These are phyloP conservation scores for Myriosclerotinia scirpicola DNA, from an alignment of 2,329 filamentous ascomycete species.

Conservation along the genomic window DNA sequence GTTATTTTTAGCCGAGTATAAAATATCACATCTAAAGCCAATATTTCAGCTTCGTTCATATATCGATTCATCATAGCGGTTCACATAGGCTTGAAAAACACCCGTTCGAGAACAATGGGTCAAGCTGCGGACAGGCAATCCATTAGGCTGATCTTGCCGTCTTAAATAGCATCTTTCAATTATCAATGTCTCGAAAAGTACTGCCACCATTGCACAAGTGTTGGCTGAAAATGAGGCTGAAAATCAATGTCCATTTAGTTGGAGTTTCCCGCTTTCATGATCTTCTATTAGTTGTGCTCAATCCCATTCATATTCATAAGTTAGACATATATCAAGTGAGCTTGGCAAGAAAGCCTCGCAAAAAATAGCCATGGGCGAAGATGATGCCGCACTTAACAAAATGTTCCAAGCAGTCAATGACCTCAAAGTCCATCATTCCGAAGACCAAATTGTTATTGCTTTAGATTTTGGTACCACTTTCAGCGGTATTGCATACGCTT, in stretches of 20 bases:
- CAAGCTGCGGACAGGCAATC: neutral
- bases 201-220: neutral
- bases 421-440: constrained; percentile 7
- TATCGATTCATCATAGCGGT: neutral
- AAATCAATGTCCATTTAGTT: neutral
- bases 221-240: neutral
- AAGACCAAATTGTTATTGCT: constrained; percentile 27
- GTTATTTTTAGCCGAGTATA: neutral
- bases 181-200: neutral
- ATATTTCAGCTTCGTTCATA: neutral
- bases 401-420: neutral
- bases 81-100: neutral
- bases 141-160: neutral
- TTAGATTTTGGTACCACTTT: constrained; percentile 32
- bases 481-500: constrained; percentile 29
- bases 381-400: neutral
- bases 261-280: neutral
- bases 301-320: neutral
- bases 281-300: neutral
- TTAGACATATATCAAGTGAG: neutral
- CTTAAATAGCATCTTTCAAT: neutral
- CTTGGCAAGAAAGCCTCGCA: neutral
- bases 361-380: neutral
- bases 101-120: neutral
- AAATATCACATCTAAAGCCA: neutral